These are phyloP conservation scores for Asterella californica DNA, from an alignment of 225 moss, liverwort and hornwort genomes.

Conservation along the genomic window DNA sequence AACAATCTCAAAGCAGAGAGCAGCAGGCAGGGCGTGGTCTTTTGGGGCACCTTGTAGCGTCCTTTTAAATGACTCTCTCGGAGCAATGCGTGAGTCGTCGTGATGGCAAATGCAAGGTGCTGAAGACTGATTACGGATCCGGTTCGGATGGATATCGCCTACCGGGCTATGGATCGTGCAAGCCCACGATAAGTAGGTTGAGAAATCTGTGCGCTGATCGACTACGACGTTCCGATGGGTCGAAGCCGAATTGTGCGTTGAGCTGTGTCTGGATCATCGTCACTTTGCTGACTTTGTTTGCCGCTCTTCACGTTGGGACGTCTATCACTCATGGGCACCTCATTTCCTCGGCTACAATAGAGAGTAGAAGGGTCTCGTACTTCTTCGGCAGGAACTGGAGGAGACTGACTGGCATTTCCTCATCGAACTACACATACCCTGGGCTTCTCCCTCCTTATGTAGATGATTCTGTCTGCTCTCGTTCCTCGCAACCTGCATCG, in stretches of 20 bases:
- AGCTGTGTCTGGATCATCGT: neutral
- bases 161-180: neutral
- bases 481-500: neutral
- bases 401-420: conserved; percentile 2
- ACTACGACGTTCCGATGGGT: neutral
- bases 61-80: conserved; percentile 1
- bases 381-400: conserved; percentile 17
- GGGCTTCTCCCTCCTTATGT: conserved; percentile 15
- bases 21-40: neutral
- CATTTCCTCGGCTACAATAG: neutral
- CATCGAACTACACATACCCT: conserved; percentile 10
- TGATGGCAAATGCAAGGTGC: conserved; percentile 3
- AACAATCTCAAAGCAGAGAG: neutral
- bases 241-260: neutral
- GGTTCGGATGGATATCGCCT: neutral
- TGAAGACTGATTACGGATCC: neutral
- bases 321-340: neutral
- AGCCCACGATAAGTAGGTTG: neutral
- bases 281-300: neutral
- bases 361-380: conserved; percentile 11
- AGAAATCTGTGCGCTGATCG: conserved; percentile 4
- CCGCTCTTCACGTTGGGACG: conserved; percentile 7
- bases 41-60: neutral
- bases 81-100: conserved; percentile 14
- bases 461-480: neutral